Conservation (phyloP, 1,284 basidiomycete genomes). For the Leccinum subrobustum region DNA sequence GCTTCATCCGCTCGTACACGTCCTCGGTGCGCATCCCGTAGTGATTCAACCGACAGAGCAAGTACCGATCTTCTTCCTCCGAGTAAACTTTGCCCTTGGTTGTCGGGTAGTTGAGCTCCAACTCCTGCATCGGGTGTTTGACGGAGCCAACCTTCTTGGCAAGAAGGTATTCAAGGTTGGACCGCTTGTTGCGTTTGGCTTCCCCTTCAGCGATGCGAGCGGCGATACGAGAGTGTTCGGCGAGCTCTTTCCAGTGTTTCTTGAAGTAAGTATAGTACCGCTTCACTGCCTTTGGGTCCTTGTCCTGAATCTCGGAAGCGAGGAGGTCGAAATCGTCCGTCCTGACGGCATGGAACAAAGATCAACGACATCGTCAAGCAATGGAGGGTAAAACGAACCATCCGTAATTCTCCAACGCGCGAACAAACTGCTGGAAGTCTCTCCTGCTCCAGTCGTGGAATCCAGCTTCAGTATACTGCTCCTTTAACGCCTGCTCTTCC, state of each 20-base stretch:
- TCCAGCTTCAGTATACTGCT: conserved; percentile 74
- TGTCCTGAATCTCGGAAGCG: conserved; percentile 84
- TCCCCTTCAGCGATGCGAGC: conserved; percentile 82
- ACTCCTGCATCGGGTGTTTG: conserved; percentile 89
- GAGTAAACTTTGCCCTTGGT: conserved; percentile 96
- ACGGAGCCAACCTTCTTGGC: conserved; percentile 80
- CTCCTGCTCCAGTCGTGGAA: conserved; percentile 91
- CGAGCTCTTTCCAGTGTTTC: conserved; percentile 79
- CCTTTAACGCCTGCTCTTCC: conserved; percentile 80
- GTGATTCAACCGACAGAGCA: conserved; percentile 87
- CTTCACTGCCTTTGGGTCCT: conserved; percentile 79
- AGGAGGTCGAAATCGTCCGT: conserved; percentile 75
- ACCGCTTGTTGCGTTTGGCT: conserved; percentile 83
- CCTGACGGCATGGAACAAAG: conserved; percentile 45
- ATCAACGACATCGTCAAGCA: not conserved
- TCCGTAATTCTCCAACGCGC: conserved; percentile 84
- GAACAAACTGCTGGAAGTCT: conserved; percentile 92
- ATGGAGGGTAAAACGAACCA: conserved; percentile 50
- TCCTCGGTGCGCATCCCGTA: conserved; percentile 93
- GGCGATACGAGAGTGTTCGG: conserved; percentile 82
- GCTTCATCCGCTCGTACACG: conserved; percentile 94
- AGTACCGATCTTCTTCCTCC: conserved; percentile 96
- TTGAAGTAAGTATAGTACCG: conserved; percentile 87
- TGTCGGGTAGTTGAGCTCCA: conserved; percentile 91
- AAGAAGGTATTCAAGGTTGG: conserved; percentile 78